These are phyloP conservation scores for Pythium folliculosum DNA, from an alignment of 352 stramenopile species.

Conservation along the genomic window DNA sequence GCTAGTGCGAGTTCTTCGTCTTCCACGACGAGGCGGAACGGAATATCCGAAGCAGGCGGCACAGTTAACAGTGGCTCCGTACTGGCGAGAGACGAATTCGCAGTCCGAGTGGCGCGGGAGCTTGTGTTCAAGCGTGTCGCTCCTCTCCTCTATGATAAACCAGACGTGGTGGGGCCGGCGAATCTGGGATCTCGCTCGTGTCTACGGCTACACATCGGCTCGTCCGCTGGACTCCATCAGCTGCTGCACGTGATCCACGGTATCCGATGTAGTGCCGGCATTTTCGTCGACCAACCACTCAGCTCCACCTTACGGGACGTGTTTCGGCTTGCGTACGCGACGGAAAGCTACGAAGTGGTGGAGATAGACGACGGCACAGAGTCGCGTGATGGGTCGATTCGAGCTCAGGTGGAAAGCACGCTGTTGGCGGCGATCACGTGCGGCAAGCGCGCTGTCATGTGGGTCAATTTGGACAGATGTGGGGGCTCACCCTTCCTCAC, in stretches of 20 bases:
- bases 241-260: conserved; percentile 16
- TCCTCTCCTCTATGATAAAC: neutral
- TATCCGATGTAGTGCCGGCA: conserved; percentile 5
- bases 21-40: conserved; percentile 4
- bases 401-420: neutral
- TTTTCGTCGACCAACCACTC: conserved; percentile 13
- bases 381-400: neutral
- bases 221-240: conserved; percentile 16
- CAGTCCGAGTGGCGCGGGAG: conserved; percentile 8
- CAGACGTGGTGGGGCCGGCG: neutral
- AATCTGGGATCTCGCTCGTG: neutral
- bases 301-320: conserved; percentile 1
- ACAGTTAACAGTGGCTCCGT: neutral
- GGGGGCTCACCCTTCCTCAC: neutral
- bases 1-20: conserved; percentile 27
- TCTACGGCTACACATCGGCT: conserved; percentile 19
- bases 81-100: conserved; percentile 21
- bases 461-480: conserved; percentile 3
- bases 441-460: neutral
- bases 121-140: conserved; percentile 9
- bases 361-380: conserved; percentile 4
- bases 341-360: conserved; percentile 9
- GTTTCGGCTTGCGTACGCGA: neutral
- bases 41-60: neutral
- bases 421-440: neutral